Conservation (phyloP, 345 rosid species). For the Populus davidiana region DNA sequence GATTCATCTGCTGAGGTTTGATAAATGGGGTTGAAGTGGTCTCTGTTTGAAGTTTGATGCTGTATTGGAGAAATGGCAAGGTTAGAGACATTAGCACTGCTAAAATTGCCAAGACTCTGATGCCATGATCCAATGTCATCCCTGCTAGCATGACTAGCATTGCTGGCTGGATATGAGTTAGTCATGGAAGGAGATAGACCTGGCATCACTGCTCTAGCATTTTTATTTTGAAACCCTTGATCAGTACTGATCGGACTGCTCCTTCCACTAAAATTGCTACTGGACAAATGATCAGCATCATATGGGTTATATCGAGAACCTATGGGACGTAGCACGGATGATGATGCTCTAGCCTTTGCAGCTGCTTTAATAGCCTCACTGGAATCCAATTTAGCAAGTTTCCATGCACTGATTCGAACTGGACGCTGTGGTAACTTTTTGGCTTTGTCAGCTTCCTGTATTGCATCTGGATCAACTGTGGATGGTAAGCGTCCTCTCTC, state of each 20-base stretch:
- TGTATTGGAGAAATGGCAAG: constrained; percentile 39
- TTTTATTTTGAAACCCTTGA: constrained; percentile 41
- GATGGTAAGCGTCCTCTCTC: constrained; percentile 81
- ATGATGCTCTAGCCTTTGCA: constrained; percentile 88
- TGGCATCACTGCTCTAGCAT: constrained; percentile 34
- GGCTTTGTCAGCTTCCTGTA: constrained; percentile 43
- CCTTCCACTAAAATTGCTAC: constrained; percentile 67
- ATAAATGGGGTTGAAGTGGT: constrained; percentile 73
- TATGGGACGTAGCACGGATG: constrained; percentile 77
- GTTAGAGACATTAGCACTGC: constrained; percentile 55
- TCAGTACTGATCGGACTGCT: constrained; percentile 69
- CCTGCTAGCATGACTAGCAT: constrained; percentile 52
- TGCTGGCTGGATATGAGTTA: constrained; percentile 50
- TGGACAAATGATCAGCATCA: constrained; percentile 48
- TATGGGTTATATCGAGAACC: constrained; percentile 52
- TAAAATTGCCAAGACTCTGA: constrained; percentile 52
- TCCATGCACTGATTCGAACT: constrained; percentile 90
- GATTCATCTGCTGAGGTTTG: constrained; percentile 58
- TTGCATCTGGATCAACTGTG: constrained; percentile 67
- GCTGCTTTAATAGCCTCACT: constrained; percentile 75
- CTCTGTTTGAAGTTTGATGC: constrained; percentile 46
- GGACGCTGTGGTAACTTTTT: constrained; percentile 65
- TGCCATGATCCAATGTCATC: constrained; percentile 55
- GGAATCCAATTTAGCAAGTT: constrained; percentile 80
- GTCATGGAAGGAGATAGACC: constrained; percentile 33